A percentile compares a stretch with the other conserved stretches of the same genome.
These are phyloP conservation scores for Dittrichia graveolens DNA, from an alignment of 129 eudicot genomes.

Conservation along the genomic window DNA sequence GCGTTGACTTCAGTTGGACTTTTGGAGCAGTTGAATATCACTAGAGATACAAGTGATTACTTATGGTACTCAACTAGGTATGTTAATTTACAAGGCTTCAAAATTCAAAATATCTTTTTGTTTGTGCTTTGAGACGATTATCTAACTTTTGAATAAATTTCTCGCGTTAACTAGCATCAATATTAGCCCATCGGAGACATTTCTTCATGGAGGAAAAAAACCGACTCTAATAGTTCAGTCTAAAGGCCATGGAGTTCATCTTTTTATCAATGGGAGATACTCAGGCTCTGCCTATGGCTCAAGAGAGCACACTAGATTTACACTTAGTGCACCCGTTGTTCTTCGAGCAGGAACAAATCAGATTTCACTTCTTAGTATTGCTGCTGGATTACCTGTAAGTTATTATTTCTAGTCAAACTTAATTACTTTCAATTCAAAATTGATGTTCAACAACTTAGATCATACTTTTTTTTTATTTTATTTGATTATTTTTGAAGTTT, in stretches of 20 bases:
- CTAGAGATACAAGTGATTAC: slow-evolving; percentile 89
- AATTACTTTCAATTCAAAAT: neutral
- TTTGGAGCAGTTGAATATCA: slow-evolving; percentile 77
- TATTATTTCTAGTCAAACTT: slow-evolving; percentile 6
- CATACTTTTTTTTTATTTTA: too few species aligned
- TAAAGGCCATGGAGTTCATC: slow-evolving; percentile 82
- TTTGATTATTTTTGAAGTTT: neutral
- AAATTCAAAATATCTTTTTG: too few species aligned
- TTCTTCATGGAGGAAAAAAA: slow-evolving; percentile 58
- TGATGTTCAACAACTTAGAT: too few species aligned
- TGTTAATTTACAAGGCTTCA: too few species aligned
- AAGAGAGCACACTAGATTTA: slow-evolving; percentile 47
- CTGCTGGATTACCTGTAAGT: slow-evolving; percentile 89
- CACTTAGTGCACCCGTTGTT: slow-evolving; percentile 50
- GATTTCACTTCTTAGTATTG: slow-evolving; percentile 72
- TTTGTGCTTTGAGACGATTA: too few species aligned
- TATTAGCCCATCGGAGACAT: slow-evolving; percentile 58
- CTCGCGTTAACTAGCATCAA: slow-evolving; percentile 48
- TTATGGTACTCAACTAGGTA: slow-evolving; percentile 94
- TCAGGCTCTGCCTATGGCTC: slow-evolving; percentile 88
- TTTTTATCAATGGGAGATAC: slow-evolving; percentile 62
- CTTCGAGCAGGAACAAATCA: slow-evolving; percentile 63
- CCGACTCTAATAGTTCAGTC: slow-evolving; percentile 68
- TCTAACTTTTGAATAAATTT: slow-evolving; percentile 18
- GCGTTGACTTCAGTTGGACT: slow-evolving; percentile 64